Evolutionary conservation across 139 green algal species (phyloP).

Genomic region (Chlorella sp.): DNA sequence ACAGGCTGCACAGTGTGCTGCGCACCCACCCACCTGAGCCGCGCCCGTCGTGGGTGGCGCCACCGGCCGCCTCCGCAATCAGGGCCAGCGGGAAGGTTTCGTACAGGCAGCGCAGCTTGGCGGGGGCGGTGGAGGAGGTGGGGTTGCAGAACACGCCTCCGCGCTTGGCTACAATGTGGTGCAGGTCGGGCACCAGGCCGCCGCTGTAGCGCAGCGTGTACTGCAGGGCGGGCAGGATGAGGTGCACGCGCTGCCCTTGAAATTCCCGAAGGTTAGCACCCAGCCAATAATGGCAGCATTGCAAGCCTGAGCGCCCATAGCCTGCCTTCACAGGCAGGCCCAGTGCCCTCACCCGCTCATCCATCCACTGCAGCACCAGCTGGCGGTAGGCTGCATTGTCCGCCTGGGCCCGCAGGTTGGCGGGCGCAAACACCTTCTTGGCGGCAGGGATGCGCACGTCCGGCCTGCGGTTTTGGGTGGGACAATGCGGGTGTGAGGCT

Average conservation of each 20-base stretch:
- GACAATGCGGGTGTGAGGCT: not conserved
- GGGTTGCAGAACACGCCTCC: slow-evolving; percentile 89
- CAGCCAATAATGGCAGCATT: too few relatives aligned
- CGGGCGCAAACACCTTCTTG: slow-evolving; percentile 72
- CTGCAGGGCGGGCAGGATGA: too few relatives aligned
- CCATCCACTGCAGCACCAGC: slow-evolving; percentile 71
- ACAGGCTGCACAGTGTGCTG: slow-evolving; percentile 9
- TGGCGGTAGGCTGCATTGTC: slow-evolving; percentile 58
- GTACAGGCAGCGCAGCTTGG: slow-evolving; percentile 89
- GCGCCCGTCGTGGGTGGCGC: slow-evolving; percentile 51
- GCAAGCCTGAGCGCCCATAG: too few relatives aligned
- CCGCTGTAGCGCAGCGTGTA: slow-evolving; percentile 75
- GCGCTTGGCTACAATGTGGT: slow-evolving; percentile 87
- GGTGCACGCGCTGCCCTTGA: too few relatives aligned
- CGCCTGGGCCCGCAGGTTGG: slow-evolving; percentile 69
- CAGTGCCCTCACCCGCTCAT: slow-evolving; percentile 3
- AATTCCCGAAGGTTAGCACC: too few relatives aligned
- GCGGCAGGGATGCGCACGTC: slow-evolving; percentile 40
- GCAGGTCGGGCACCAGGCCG: slow-evolving; percentile 86
- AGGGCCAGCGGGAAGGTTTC: slow-evolving; percentile 81
- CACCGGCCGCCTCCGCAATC: slow-evolving; percentile 80
- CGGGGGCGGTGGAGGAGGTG: slow-evolving; percentile 53
- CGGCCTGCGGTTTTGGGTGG: slow-evolving; percentile 4
- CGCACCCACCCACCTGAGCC: not conserved
- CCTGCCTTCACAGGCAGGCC: too few relatives aligned